A percentile compares a stretch with the other conserved stretches of the same genome.
These are phyloP conservation scores for Solanum paucissectum DNA, from an alignment of 257 asterid species.

Conservation along the genomic window DNA sequence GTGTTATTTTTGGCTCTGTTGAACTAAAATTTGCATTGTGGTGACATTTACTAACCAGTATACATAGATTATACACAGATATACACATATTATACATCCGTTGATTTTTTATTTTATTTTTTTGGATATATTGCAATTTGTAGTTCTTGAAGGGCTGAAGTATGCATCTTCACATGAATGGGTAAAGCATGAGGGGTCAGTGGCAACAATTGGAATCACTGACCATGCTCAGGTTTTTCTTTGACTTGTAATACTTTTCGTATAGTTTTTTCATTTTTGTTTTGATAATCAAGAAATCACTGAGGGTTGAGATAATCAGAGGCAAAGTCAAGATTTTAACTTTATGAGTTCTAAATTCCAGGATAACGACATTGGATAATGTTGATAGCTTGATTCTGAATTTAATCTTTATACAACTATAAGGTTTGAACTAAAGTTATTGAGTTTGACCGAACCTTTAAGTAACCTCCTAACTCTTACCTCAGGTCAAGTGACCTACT, in stretches of 20 bases:
- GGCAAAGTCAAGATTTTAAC: background rate
- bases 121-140: background rate
- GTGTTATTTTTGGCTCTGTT: background rate
- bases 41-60: background rate
- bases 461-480: background rate
- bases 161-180: constrained; percentile 83
- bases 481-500: background rate
- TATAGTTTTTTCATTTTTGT: too few relatives aligned
- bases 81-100: background rate
- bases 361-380: background rate
- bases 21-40: background rate
- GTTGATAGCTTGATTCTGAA: background rate
- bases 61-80: background rate
- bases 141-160: constrained; percentile 73
- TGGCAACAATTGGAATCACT: constrained; percentile 78
- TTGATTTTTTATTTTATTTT: background rate
- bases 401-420: background rate
- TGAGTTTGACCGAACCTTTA: background rate
- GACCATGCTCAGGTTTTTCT: constrained; percentile 78
- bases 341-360: background rate
- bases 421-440: background rate
- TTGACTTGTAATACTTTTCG: background rate
- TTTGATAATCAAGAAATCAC: background rate
- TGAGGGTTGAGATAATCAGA: background rate
- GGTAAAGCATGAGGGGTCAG: constrained; percentile 82